These are phyloP conservation scores for Tephrocybe sp. DNA, from an alignment of 768 basidiomycete species.

Conservation along the genomic window DNA sequence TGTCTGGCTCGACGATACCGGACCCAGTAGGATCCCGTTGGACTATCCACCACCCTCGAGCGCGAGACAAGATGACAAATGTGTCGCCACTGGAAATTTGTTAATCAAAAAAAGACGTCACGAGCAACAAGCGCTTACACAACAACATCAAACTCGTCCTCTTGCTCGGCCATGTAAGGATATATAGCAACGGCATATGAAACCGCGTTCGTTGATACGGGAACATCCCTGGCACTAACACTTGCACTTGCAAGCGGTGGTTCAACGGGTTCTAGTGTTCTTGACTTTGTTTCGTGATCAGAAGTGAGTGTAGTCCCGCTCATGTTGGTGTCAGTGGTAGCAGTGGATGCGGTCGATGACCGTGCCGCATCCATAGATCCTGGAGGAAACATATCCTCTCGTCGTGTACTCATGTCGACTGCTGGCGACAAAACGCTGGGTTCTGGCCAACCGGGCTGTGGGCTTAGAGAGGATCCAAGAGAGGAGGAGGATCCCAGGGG, in stretches of 20 bases:
- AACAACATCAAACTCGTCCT: conserved; percentile 97
- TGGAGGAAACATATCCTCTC: conserved; percentile 42
- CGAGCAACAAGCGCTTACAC: conserved; percentile 57
- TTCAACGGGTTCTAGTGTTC: conserved; percentile 15
- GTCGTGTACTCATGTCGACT: conserved; percentile 30
- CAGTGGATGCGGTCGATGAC: conserved; percentile 29
- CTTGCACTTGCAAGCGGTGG: conserved; percentile 20
- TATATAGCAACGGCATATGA: conserved; percentile 98
- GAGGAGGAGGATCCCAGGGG: conserved; percentile 49
- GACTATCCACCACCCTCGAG: conserved; percentile 99
- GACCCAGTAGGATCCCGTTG: conserved; percentile 89
- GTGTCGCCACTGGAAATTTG: conserved; percentile 71
- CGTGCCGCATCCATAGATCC: conserved; percentile 28
- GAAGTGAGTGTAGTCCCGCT: conserved; percentile 28
- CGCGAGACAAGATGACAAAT: conserved; percentile 88
- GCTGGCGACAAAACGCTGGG: conserved; percentile 59
- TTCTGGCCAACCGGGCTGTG: conserved; percentile 79
- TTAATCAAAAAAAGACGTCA: conserved; percentile 9
- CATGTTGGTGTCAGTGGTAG: conserved; percentile 21
- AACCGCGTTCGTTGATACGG: conserved; percentile 50
- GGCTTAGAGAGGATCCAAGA: conserved; percentile 57
- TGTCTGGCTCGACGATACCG: conserved; percentile 77
- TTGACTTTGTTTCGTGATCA: conserved; percentile 27
- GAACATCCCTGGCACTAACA: conserved; percentile 38
- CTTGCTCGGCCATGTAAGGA: conserved; percentile 97